A percentile compares a stretch with the other conserved stretches of the same genome.
Evolutionary conservation across 352 stramenopile species (phyloP).

Genomic region (Globisporangium middletonii): DNA sequence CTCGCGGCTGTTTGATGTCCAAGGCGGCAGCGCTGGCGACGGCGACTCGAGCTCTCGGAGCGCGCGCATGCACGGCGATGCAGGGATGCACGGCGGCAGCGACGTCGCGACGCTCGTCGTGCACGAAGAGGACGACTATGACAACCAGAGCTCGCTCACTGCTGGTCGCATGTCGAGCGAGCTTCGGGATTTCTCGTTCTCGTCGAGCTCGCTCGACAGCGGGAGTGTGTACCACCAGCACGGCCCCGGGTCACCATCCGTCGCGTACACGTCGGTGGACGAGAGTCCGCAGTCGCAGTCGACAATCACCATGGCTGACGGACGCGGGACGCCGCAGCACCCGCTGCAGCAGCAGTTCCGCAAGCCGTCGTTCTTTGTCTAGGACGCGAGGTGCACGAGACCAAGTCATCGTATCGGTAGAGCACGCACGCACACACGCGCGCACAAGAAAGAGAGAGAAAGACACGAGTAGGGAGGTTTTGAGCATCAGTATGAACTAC

Average conservation of each 20-base stretch:
- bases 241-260: slow-evolving; percentile 38
- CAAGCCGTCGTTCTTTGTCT: slow-evolving; percentile 59
- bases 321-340: not conserved
- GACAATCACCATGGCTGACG: slow-evolving; percentile 11
- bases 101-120: slow-evolving; percentile 16
- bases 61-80: slow-evolving; percentile 2
- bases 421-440: too few relatives aligned
- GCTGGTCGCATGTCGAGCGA: slow-evolving; percentile 24
- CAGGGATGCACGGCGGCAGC: slow-evolving; percentile 5
- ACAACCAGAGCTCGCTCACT: slow-evolving; percentile 11
- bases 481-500: too few relatives aligned
- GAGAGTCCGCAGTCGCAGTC: slow-evolving; percentile 40
- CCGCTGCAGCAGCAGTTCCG: slow-evolving; percentile 11
- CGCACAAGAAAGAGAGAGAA: too few relatives aligned
- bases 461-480: too few relatives aligned
- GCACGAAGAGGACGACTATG: slow-evolving; percentile 16
- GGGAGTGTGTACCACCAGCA: slow-evolving; percentile 31
- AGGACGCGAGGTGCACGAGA: not conserved
- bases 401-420: too few relatives aligned
- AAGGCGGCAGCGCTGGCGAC: slow-evolving; percentile 6
- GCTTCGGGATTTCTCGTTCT: slow-evolving; percentile 40
- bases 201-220: slow-evolving; percentile 33
- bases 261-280: slow-evolving; percentile 58
- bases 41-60: slow-evolving; percentile 11
- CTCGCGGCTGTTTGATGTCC: slow-evolving; percentile 61